Evolutionary conservation across 1,284 basidiomycete genomes (phyloP).

Genomic region (Rhodotorula sp.): DNA sequence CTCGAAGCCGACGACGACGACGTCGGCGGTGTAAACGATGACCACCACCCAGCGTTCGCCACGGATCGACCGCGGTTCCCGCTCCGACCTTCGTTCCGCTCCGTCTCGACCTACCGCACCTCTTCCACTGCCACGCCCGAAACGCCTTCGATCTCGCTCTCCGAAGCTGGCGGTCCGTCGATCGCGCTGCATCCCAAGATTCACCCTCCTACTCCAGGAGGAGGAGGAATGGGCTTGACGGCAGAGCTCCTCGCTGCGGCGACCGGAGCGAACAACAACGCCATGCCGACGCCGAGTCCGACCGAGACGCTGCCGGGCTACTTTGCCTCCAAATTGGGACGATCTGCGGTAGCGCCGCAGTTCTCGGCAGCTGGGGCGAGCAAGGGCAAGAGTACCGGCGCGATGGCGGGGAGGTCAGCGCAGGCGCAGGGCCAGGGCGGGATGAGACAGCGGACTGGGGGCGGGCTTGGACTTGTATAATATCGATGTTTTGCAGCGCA

Average conservation of each 20-base stretch:
- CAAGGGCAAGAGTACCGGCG: background rate
- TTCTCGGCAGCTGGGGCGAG: background rate
- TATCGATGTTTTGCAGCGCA: background rate
- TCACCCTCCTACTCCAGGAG: background rate
- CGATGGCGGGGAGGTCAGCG: background rate
- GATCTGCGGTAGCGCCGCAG: background rate
- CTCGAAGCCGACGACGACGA: too few relatives aligned
- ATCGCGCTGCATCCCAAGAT: constrained; percentile 30
- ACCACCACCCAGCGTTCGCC: background rate
- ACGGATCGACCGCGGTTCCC: background rate
- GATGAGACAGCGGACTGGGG: too few relatives aligned
- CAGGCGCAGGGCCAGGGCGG: background rate
- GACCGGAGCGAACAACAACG: background rate
- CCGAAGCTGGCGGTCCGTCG: constrained; percentile 24
- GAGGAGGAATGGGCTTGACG: background rate
- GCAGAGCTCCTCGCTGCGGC: background rate
- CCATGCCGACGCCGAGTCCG: constrained; percentile 18
- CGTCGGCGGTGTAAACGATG: background rate
- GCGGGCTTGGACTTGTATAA: background rate
- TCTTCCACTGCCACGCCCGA: background rate
- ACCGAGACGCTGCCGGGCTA: constrained; percentile 35
- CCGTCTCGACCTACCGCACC: background rate
- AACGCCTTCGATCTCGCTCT: constrained; percentile 31
- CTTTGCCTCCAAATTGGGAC: constrained; percentile 5
- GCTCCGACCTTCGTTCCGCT: background rate